These are phyloP conservation scores for Trichoderma virens DNA, from an alignment of 495 filamentous ascomycete genomes.

Conservation along the genomic window DNA sequence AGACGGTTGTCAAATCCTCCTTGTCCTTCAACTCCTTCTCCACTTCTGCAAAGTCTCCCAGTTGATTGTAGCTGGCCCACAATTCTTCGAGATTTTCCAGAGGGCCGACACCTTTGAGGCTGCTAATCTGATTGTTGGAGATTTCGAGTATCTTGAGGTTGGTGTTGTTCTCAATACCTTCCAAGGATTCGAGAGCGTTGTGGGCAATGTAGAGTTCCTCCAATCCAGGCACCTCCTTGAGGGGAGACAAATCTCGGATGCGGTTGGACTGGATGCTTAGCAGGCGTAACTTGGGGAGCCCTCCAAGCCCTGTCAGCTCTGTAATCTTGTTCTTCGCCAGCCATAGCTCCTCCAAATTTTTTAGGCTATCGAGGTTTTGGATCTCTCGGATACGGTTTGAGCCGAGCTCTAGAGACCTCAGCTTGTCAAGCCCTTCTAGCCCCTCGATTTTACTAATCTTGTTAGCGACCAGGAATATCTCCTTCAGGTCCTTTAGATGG, in stretches of 20 bases:
- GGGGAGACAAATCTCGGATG: slow-evolving; percentile 68
- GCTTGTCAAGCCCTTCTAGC: slow-evolving; percentile 61
- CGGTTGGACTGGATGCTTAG: slow-evolving; percentile 97
- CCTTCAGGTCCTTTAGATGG: slow-evolving; percentile 69
- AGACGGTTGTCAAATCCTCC: slow-evolving; percentile 78
- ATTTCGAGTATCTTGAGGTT: slow-evolving; percentile 78
- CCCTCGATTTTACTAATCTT: slow-evolving; percentile 83
- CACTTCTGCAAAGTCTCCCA: slow-evolving; percentile 73
- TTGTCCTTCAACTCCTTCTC: slow-evolving; percentile 73
- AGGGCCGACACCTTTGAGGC: slow-evolving; percentile 61
- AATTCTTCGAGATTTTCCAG: slow-evolving; percentile 74
- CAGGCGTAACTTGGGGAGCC: slow-evolving; percentile 71
- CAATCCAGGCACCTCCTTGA: slow-evolving; percentile 64
- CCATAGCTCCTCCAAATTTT: slow-evolving; percentile 79
- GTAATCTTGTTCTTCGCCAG: slow-evolving; percentile 97
- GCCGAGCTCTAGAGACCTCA: slow-evolving; percentile 81
- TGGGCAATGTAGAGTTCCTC: slow-evolving; percentile 98
- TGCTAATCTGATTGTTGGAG: slow-evolving; percentile 77
- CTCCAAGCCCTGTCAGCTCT: slow-evolving; percentile 63
- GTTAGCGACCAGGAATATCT: slow-evolving; percentile 93
- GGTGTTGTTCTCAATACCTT: slow-evolving; percentile 62
- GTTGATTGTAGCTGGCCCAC: slow-evolving; percentile 86
- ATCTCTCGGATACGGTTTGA: slow-evolving; percentile 90
- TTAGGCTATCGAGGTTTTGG: slow-evolving; percentile 72
- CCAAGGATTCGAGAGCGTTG: slow-evolving; percentile 75